Evolutionary conservation across 257 asterid species (phyloP).

Genomic region (Echium plantagineum): DNA sequence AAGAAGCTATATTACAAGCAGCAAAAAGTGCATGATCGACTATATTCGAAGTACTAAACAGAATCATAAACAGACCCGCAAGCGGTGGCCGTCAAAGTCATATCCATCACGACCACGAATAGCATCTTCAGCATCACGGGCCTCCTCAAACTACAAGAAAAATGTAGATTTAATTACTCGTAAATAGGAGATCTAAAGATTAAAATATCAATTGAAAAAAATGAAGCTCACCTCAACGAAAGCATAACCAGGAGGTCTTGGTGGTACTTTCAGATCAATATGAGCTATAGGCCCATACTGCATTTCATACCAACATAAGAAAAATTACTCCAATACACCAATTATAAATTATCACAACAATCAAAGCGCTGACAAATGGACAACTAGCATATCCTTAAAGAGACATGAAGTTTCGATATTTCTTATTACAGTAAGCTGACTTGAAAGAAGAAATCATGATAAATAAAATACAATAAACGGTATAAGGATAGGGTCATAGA

Average conservation of each 20-base stretch:
- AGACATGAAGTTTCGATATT: no score
- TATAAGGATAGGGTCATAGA: no score
- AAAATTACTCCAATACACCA: background rate
- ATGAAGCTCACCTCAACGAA: slow-evolving; percentile 67
- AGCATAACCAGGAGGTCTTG: slow-evolving; percentile 99
- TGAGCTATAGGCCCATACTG: slow-evolving; percentile 94
- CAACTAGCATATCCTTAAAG: no score
- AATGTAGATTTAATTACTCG: background rate
- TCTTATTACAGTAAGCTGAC: background rate
- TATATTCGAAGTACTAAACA: background rate
- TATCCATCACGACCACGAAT: slow-evolving; percentile 99
- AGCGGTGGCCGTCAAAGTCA: slow-evolving; percentile 89
- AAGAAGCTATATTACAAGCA: background rate
- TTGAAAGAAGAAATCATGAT: background rate
- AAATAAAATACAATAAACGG: no score
- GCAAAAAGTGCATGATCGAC: no score
- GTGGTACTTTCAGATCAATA: slow-evolving; percentile 87
- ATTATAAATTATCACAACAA: no score
- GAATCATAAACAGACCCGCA: slow-evolving; percentile 51
- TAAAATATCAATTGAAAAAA: background rate
- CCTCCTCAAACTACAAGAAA: slow-evolving; percentile 68
- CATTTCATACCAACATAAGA: slow-evolving; percentile 13
- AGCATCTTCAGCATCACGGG: slow-evolving; percentile 99
- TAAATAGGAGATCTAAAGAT: slow-evolving; percentile 1
- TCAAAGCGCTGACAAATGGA: no score